Base-by-base conservation (phyloP, 179 eudicot species). In the Sideroxylon spinosum region DNA sequence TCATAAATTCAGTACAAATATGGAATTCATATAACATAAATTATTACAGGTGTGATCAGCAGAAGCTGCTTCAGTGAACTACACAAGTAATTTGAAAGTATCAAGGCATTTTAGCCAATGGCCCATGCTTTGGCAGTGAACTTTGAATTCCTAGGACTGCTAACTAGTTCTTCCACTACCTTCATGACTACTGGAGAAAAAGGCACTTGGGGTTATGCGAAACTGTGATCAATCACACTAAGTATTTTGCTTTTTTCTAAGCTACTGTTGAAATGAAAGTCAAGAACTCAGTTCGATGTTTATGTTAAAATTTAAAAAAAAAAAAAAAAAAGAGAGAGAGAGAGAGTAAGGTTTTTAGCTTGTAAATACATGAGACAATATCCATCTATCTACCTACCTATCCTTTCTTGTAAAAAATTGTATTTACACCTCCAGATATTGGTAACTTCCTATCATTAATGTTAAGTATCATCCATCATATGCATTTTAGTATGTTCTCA, bases 191-290 rank as follows among this genome's bases (percentile, higher is more conserved):
- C n/a, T 12, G 61, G 60, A 59, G 52, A 9, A 10, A 44, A 44
- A 57, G 61, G 52, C 62, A 60, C 59, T 57, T 73, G 67, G 23
- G 13, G 56, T 57, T 13, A 46, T 63, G 55, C 49, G 32, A 63
- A 63, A 14, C 23, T 23, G 26, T 8, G 10, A 46, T 52, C 61
- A 20, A 22, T 22, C 37, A 11, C 68, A 48, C 10, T 11, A 37
- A 62, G 65, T 37, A 26, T 10, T 63, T 61, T 75, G 71, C 50
- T 50, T 69, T 70, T 46, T 55, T 61, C 12, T 59, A 7, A 10
- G 78, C 62, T 22, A 69, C 68, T 53, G 10, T 52, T 74, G 76
- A 74, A 59, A 64, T 28, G 79, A 7, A 14, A 52, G 50, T 32
- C 0, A 76, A 8, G 20, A 67, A 59, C 53, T 52, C 63, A 7